Evolutionary conservation across 2,329 filamentous ascomycete genomes (phyloP).

Genomic region (Cladosporium sp.): DNA sequence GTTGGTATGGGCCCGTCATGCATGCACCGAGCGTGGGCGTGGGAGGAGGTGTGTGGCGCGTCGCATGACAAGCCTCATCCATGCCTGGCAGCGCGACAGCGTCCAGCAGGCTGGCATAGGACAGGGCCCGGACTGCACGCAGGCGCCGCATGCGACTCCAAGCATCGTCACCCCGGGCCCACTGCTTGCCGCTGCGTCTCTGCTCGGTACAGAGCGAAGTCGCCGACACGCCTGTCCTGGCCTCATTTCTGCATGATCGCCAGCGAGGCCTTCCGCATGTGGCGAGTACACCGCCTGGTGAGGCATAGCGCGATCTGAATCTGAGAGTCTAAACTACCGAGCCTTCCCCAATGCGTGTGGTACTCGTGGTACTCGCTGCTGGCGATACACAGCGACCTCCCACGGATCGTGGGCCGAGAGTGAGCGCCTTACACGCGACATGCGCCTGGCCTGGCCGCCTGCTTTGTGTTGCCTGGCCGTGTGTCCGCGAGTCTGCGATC

Average conservation of each 20-base stretch:
- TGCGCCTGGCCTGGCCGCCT: conserved; percentile 2
- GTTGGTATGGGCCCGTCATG: conserved; percentile 9
- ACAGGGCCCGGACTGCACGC: background rate
- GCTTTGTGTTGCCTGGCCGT: background rate
- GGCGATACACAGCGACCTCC: background rate
- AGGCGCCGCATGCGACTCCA: background rate
- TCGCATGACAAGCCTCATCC: conserved; percentile 3
- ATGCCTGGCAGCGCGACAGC: background rate
- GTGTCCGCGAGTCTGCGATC: conserved; percentile 3
- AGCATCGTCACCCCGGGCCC: conserved; percentile 16
- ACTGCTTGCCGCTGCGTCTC: conserved; percentile 5
- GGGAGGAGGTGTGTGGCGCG: conserved; percentile 1
- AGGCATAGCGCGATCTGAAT: conserved; percentile 16
- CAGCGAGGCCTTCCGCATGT: background rate
- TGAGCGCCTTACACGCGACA: conserved; percentile 2
- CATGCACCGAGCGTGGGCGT: background rate
- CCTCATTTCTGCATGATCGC: conserved; percentile 12
- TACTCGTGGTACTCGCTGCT: background rate
- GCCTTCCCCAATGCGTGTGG: background rate
- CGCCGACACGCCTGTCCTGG: background rate
- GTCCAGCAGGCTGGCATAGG: conserved; percentile 13
- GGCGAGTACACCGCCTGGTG: background rate
- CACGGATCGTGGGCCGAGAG: conserved; percentile 5
- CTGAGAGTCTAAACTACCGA: background rate
- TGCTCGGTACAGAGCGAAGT: conserved; percentile 16